Evolutionary conservation across 352 stramenopile genomes (phyloP).

Genomic region (Globisporangium barbulae): DNA sequence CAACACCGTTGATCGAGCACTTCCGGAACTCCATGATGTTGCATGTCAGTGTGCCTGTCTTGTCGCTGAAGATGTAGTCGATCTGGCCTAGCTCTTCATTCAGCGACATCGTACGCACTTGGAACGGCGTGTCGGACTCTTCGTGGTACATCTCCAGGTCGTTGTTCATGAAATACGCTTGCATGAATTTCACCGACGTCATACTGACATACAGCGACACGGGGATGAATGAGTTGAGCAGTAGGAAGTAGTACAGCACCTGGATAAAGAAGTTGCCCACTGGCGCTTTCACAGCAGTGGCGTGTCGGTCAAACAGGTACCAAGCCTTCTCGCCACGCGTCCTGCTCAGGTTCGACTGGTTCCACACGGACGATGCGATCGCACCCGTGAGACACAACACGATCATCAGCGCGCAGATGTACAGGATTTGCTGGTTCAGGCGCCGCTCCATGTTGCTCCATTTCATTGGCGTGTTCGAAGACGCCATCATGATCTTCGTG

Average conservation of each 20-base stretch:
- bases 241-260: constrained; percentile 92
- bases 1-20: constrained; percentile 92
- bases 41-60: constrained; percentile 94
- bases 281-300: constrained; percentile 48
- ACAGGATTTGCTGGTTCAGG: constrained; percentile 79
- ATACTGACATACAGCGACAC: constrained; percentile 95
- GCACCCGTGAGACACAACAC: constrained; percentile 69
- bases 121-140: constrained; percentile 91
- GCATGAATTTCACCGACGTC: constrained; percentile 92
- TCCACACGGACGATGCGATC: constrained; percentile 66
- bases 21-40: constrained; percentile 98
- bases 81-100: constrained; percentile 94
- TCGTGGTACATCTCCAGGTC: constrained; percentile 93
- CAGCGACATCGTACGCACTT: constrained; percentile 91
- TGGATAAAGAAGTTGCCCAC: constrained; percentile 87
- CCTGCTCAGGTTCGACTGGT: constrained; percentile 49
- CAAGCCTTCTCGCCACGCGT: constrained; percentile 39
- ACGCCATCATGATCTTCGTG: constrained; percentile 91
- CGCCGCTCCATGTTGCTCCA: constrained; percentile 88
- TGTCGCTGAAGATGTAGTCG: constrained; percentile 93
- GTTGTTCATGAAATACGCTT: constrained; percentile 90
- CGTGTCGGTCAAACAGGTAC: constrained; percentile 61
- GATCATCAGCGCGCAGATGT: constrained; percentile 82
- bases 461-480: constrained; percentile 71
- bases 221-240: constrained; percentile 94